Base-by-base conservation (phyloP, 2,329 filamentous ascomycete genomes). In the Metarhizium sp. region DNA sequence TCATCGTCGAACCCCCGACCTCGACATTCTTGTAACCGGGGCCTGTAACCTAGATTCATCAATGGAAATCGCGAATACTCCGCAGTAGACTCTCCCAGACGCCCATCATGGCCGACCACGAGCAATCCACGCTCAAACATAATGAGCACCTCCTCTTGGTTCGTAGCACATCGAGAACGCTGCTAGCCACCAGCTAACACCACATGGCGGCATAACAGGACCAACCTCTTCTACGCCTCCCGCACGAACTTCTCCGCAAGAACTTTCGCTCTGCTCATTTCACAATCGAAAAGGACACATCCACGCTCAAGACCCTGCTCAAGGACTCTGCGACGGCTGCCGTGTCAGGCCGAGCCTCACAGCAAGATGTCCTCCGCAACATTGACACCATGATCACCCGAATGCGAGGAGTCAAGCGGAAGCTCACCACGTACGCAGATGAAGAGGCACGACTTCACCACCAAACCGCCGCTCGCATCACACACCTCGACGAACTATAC, bases 161-260 rank as follows among this genome's bases (percentile, higher is more conserved):
- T 18, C 13, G 18, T 40, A 18, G 14, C 40, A 40, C 16, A 42
- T 42, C 13, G 13, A 30, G 34, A 13, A 6, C 8, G 16, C 30
- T 13, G 13, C 46, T 25, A 29, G 25, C 4, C 4, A 40, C 13
- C 42, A 8, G 16, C 47, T 32, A 34, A 32, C n/a, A 45, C 42
- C 6, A 6, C 42, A 45, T 45, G n/a, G 18, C 8, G 16, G 16
- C 14, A 11, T 6, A 48, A 25, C 61, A 92, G 91, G 94, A 99
- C 67, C 92, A 97, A 80, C 88, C 92, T 4, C 87, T 97, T 61
- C 84, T 99, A 62, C 90, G 92, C 38, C 84, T 97, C 25, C 94
- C 94, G 18, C 87, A 92, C 72, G 94, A 97, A 69, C 87, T 96
- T 56, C 85, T 95, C 25, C 87, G 91, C 55, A 92, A 94, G 70